A percentile compares a stretch with the other conserved stretches of the same genome.
Conservation (phyloP, 1,284 basidiomycete species). For the Malassezia obtusa region DNA sequence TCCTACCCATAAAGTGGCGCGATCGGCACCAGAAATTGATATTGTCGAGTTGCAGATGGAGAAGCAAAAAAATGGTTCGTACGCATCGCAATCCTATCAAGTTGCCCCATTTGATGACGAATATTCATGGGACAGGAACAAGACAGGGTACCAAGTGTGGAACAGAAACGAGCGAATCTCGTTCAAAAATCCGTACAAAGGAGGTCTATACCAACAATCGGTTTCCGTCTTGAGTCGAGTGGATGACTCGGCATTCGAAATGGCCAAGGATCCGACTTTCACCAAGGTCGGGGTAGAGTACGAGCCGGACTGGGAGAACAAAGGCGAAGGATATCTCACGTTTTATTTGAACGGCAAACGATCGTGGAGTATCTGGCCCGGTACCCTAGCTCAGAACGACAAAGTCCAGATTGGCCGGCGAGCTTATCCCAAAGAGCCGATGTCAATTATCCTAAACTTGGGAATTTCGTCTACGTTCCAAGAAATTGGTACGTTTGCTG, state of each 20-base stretch:
- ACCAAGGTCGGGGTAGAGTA: conserved; percentile 44
- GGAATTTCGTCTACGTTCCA: conserved; percentile 43
- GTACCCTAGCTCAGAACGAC: conserved; percentile 20
- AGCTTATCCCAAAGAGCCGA: conserved; percentile 38
- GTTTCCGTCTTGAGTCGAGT: conserved; percentile 36
- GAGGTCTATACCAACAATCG: conserved; percentile 44
- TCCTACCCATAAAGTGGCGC: conserved; percentile 36
- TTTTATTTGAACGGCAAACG: conserved; percentile 44
- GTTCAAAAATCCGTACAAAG: conserved; percentile 38
- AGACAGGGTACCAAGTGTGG: conserved; percentile 24
- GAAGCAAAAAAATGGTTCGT: conserved; percentile 22
- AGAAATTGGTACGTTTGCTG: conserved; percentile 19
- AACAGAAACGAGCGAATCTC: too few relatives aligned
- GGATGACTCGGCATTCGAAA: conserved; percentile 32
- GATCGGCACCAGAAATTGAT: conserved; percentile 46
- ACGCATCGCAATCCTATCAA: conserved; percentile 44
- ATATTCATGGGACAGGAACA: conserved; percentile 34
- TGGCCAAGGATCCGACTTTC: conserved; percentile 15
- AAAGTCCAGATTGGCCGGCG: conserved; percentile 31
- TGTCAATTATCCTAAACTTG: conserved; percentile 41
- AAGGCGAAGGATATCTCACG: conserved; percentile 33
- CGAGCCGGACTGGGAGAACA: conserved; percentile 34
- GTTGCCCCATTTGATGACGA: conserved; percentile 43
- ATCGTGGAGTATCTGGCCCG: conserved; percentile 33
- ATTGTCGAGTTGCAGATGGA: conserved; percentile 51